Conservation (phyloP, 2,329 filamentous ascomycete genomes). For the Fusarium sp. region DNA sequence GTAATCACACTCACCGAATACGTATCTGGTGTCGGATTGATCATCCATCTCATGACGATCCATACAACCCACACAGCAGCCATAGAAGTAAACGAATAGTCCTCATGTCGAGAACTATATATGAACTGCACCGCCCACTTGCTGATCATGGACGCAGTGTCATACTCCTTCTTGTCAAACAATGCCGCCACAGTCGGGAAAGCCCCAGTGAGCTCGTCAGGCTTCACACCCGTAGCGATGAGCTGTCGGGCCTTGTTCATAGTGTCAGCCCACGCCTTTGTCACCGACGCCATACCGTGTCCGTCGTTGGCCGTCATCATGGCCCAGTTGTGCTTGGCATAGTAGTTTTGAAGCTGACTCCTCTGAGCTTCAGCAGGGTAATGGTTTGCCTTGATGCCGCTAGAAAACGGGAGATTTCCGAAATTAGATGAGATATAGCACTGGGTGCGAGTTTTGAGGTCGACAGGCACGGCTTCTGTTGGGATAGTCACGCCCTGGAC, state of each 20-base stretch:
- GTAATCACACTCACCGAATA: conserved; percentile 11
- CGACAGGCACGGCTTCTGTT: not conserved
- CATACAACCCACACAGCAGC: conserved; percentile 23
- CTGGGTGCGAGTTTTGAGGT: conserved; percentile 2
- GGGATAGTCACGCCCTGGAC: conserved; percentile 7
- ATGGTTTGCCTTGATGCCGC: conserved; percentile 31
- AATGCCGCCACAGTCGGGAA: conserved; percentile 24
- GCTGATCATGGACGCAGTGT: conserved; percentile 19
- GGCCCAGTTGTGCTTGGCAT: conserved; percentile 20
- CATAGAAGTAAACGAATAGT: conserved; percentile 22
- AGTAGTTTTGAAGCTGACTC: conserved; percentile 19
- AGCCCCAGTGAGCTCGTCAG: conserved; percentile 13
- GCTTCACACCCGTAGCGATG: conserved; percentile 1
- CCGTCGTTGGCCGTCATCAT: conserved; percentile 33
- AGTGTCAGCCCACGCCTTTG: conserved; percentile 24
- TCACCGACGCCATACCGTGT: conserved; percentile 17
- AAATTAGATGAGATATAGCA: conserved; percentile 21
- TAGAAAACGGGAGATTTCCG: conserved; percentile 31
- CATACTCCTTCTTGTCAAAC: conserved; percentile 26
- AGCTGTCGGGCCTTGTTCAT: conserved; percentile 18
- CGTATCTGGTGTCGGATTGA: conserved; percentile 18
- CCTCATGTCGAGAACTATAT: conserved; percentile 12
- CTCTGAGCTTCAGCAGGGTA: conserved; percentile 20
- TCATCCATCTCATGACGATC: conserved; percentile 19
- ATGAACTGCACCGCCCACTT: conserved; percentile 35